A percentile compares a stretch with the other conserved stretches of the same genome.
Evolutionary conservation across 2,329 filamentous ascomycete genomes (phyloP).

Genomic region (Xylariales sp.): DNA sequence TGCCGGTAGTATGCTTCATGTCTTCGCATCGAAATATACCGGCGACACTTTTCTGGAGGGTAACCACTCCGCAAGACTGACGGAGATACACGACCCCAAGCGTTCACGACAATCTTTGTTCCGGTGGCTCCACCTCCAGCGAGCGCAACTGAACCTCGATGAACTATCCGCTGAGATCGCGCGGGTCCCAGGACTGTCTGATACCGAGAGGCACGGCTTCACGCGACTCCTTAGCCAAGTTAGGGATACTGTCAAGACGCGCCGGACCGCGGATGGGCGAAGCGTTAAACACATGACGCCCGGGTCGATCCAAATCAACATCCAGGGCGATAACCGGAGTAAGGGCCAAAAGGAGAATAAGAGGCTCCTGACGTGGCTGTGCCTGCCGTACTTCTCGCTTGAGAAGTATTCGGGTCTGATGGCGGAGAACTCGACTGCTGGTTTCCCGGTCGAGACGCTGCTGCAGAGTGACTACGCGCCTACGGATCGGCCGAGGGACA

Average conservation of each 20-base stretch:
- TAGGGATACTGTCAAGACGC: slow-evolving; percentile 30
- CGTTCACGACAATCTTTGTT: slow-evolving; percentile 31
- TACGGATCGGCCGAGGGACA: slow-evolving; percentile 4
- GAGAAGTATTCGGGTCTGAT: slow-evolving; percentile 21
- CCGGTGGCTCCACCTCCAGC: slow-evolving; percentile 37
- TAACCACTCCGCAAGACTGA: slow-evolving; percentile 30
- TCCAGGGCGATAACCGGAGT: slow-evolving; percentile 19
- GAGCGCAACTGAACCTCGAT: slow-evolving; percentile 37
- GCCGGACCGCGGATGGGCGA: slow-evolving; percentile 31
- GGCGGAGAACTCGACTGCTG: neutral
- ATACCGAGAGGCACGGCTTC: slow-evolving; percentile 29
- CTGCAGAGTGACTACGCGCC: slow-evolving; percentile 17
- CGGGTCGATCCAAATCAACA: slow-evolving; percentile 29
- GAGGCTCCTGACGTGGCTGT: slow-evolving; percentile 34
- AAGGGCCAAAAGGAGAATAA: slow-evolving; percentile 11
- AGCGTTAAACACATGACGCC: slow-evolving; percentile 40
- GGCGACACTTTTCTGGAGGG: slow-evolving; percentile 33
- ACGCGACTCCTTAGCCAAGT: slow-evolving; percentile 33
- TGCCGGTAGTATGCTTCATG: slow-evolving; percentile 5
- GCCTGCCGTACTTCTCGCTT: slow-evolving; percentile 43
- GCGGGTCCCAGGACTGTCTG: slow-evolving; percentile 27
- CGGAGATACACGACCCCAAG: slow-evolving; percentile 28
- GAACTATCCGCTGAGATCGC: slow-evolving; percentile 35
- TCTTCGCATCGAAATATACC: slow-evolving; percentile 33
- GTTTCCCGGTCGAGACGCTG: slow-evolving; percentile 18